These are phyloP conservation scores for Ploettnerulaceae sp. DNA, from an alignment of 2,329 filamentous ascomycete species.

Conservation along the genomic window DNA sequence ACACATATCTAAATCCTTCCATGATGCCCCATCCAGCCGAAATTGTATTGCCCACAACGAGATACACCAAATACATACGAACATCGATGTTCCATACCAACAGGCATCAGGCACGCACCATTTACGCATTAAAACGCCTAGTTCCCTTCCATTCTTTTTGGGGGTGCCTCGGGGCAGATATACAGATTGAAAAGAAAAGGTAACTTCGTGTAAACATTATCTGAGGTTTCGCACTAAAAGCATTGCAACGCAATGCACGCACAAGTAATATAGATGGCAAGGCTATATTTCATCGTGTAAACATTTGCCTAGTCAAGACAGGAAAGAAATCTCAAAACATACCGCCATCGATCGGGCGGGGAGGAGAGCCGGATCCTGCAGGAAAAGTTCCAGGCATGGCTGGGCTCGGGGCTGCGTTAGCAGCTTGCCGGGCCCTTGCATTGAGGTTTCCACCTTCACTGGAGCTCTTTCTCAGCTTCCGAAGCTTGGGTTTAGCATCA, in stretches of 20 bases:
- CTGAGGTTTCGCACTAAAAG: background rate
- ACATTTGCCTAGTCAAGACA: background rate
- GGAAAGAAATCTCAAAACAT: conserved; percentile 28
- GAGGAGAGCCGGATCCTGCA: conserved; percentile 18
- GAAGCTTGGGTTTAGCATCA: conserved; percentile 25
- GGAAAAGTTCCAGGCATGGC: conserved; percentile 26
- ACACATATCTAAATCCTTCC: background rate
- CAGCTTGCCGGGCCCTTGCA: conserved; percentile 26
- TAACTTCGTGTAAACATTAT: conserved; percentile 30
- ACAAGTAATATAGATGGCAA: conserved; percentile 17
- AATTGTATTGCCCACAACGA: background rate
- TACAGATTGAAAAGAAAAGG: conserved; percentile 18
- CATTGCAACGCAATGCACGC: conserved; percentile 11
- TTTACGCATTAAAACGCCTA: conserved; percentile 17
- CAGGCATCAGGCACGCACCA: background rate
- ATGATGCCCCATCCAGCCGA: background rate
- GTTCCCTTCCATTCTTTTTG: conserved; percentile 21
- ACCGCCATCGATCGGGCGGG: conserved; percentile 25
- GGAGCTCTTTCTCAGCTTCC: conserved; percentile 30
- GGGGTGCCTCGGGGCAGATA: conserved; percentile 18
- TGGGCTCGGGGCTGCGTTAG: conserved; percentile 26
- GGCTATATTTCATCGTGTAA: conserved; percentile 23
- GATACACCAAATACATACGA: background rate
- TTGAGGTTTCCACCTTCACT: conserved; percentile 34
- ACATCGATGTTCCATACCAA: background rate